These are phyloP conservation scores for Globisporangium carolinianum DNA, from an alignment of 352 stramenopile species.

Conservation along the genomic window DNA sequence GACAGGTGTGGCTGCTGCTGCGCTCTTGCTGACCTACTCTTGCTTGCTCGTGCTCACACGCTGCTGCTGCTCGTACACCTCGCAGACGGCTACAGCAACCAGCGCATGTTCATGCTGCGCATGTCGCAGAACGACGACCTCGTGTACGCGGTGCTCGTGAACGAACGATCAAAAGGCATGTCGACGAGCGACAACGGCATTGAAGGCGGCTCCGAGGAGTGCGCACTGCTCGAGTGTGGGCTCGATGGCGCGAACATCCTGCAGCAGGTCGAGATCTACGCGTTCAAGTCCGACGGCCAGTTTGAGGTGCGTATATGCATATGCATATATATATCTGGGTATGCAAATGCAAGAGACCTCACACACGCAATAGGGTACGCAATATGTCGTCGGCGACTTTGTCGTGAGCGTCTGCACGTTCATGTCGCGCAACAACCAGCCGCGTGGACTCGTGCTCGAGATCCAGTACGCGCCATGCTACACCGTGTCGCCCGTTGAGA, in stretches of 20 bases:
- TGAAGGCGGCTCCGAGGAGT: conserved; percentile 67
- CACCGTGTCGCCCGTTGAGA: conserved; percentile 63
- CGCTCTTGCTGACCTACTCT: neutral
- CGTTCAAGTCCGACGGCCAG: conserved; percentile 83
- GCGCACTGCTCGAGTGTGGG: conserved; percentile 74
- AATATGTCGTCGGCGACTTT: conserved; percentile 82
- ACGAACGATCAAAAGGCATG: conserved; percentile 59
- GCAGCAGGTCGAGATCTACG: conserved; percentile 86
- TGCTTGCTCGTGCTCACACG: neutral
- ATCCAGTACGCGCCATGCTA: conserved; percentile 83
- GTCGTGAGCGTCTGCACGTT: conserved; percentile 82
- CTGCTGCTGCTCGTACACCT: neutral
- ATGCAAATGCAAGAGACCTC: too few species aligned
- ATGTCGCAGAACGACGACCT: conserved; percentile 86
- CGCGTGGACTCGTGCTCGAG: conserved; percentile 72
- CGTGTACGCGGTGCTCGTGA: conserved; percentile 78
- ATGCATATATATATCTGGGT: too few species aligned
- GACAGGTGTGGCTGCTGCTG: conserved; percentile 27
- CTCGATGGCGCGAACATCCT: conserved; percentile 81
- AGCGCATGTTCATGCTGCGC: conserved; percentile 88
- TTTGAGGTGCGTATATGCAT: conserved; percentile 46
- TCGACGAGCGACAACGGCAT: conserved; percentile 64
- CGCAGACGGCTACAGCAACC: conserved; percentile 73
- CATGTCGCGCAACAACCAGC: conserved; percentile 81
- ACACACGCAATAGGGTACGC: conserved; percentile 35